Evolutionary conservation across 2,329 filamentous ascomycete species (phyloP), one percentile per base, ranked within the genome.

Genomic region (Botrytis tulipae): DNA sequence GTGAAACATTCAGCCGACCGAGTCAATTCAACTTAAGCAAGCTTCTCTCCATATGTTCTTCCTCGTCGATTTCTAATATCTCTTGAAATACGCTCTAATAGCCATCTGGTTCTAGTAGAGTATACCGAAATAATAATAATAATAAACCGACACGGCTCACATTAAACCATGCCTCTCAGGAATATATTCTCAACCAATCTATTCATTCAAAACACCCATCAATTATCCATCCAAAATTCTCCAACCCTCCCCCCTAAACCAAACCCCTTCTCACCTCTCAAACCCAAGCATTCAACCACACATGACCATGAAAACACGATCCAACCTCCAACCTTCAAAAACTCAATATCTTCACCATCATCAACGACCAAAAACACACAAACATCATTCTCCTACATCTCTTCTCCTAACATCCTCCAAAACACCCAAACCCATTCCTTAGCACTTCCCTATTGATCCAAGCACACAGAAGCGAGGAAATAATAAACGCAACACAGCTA

Each of bases 91-190:
- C 6, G 5, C 5, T n/a, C 25, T 57, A 4, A 18, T 4, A 4
- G n/a, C 51, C 16, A 4, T 9, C n/a, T 18, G 3, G 14, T 29
- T 57, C n/a, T 57, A 29, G n/a, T 18, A 2, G 51, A 16, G 7
- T 0, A 18, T 3, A 32, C 3, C n/a, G 3, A 57, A 4, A 57
- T 12, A 18, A 57, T 2, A 14, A 7, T 3, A 16, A 57, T 2
- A 14, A 7, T 3, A 16, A 57, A 9, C 0, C n/a, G 4, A 29
- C 16, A 0, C n/a, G 8, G 14, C 14, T 29, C 18, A 29, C 16
- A 0, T 57, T 32, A 6, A 29, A 9, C 3, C 6, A 29, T 18
- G 4, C 7, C 14, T 18, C 25, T 29, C 14, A 29, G 5, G 18
- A 18, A 18, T 32, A 2, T 1, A 32, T 57, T 57, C 14, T 54